phyloP scores from a whole-genome alignment of 371 early-diverging fungal species.

The Mucor plumbeus region DNA sequence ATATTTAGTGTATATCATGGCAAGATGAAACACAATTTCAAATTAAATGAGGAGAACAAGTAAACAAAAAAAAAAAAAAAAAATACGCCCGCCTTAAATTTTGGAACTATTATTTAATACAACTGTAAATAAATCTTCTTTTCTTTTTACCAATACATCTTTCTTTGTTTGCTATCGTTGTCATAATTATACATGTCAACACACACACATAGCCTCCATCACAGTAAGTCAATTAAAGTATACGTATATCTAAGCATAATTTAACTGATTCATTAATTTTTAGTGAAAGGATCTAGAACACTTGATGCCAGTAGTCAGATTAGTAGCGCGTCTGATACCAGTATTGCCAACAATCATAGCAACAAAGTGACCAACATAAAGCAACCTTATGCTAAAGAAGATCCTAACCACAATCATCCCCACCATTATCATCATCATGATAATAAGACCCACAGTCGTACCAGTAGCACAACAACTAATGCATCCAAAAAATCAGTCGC shows the following conservation, averaged over 20 bases:
- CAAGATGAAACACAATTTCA: neutral
- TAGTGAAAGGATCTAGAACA: slow-evolving; percentile 21
- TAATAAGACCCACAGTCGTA: neutral
- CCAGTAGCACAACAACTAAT: neutral
- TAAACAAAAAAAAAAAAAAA: neutral
- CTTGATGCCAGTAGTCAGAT: slow-evolving; percentile 11
- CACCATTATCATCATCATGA: neutral
- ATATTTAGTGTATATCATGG: neutral
- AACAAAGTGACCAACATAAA: slow-evolving; percentile 10
- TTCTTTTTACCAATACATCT: neutral
- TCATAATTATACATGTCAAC: neutral
- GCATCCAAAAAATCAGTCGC: neutral
- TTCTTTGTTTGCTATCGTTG: no score
- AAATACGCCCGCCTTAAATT: neutral
- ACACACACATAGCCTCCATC: slow-evolving; percentile 2
- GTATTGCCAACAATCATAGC: neutral
- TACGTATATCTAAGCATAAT: no score
- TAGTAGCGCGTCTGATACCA: slow-evolving; percentile 12
- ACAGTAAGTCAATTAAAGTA: neutral
- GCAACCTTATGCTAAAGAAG: slow-evolving; percentile 7
- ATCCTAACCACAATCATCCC: neutral
- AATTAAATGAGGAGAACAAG: neutral
- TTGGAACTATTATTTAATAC: neutral
- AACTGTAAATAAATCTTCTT: neutral
- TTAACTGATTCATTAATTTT: no score